Evolutionary conservation across 116 monocot species (phyloP), one percentile per base, ranked within the genome.

Genomic region (Dioscorea cayenensis): DNA sequence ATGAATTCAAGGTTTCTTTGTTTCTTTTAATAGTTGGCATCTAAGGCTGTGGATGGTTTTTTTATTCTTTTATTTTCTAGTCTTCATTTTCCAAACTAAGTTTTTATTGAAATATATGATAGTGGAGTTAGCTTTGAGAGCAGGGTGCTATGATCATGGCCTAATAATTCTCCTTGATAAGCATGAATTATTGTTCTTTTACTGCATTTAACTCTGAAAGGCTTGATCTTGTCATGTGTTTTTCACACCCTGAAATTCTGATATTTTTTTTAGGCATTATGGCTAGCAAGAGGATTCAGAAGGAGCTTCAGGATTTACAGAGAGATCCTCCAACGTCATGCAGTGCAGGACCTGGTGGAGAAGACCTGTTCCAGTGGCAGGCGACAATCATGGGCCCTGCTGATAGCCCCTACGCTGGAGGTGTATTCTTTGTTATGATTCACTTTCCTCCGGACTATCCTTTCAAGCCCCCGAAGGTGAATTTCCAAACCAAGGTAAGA

Each of bases 291-390:
- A 60, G 92, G 21, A 92, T 92, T 69, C 92, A 89, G 62, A 92
- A 92, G 78, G 92, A 92, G 73, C 92, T 92, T 48, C 83, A 74
- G 60, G 92, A 89, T 72, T 59, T 91, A 67, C 91, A 91, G 68
- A 87, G 76, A 63, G 91, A 91, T 74, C 91, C 91, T 20, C 91
- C 91, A 48, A 84, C 84, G 36, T 89, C 92, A 36, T 89, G 92
- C 82, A 92, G 92, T 72, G 92, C 92, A 23, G 92, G 92, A 37
- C 92, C 92, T 35, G 75, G 70, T 25, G 92, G 89, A n/a, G 92
- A 92, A 72, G 89, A 92, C 74, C 75, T 92, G 43, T 92, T 92
- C 69, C 88, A 89, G 68, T 92, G 89, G 88, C 89, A 89, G 63
- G 89, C 89, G 20, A 92, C 92, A 43, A 92, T 92, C 29, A 92